phyloP scores from a whole-genome alignment of 1,284 basidiomycete species.

The Microbotryum saponariae region DNA sequence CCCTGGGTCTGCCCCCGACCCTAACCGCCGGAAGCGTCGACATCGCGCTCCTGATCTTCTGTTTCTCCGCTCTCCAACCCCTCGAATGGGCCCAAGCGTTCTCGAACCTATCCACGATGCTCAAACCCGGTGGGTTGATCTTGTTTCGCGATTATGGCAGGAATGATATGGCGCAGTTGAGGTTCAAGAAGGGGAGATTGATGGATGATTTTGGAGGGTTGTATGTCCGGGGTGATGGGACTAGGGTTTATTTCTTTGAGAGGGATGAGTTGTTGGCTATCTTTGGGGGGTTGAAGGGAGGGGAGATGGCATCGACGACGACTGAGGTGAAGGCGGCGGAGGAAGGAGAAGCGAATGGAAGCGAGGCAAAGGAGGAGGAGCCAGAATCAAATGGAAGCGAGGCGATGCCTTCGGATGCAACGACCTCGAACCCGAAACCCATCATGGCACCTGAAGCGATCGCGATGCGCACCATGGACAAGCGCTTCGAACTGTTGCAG shows the following conservation, averaged over 20 bases:
- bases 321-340: too few relatives aligned
- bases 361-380: too few relatives aligned
- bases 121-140: conserved; percentile 80
- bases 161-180: conserved; percentile 84
- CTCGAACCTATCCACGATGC: conserved; percentile 70
- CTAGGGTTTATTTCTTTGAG: conserved; percentile 91
- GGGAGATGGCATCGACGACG: conserved; percentile 1
- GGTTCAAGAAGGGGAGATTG: conserved; percentile 74
- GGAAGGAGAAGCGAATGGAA: neutral
- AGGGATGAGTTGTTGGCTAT: conserved; percentile 60
- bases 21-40: conserved; percentile 61
- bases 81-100: conserved; percentile 82
- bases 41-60: conserved; percentile 87
- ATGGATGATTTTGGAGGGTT: conserved; percentile 68
- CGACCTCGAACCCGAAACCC: too few relatives aligned
- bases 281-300: conserved; percentile 51
- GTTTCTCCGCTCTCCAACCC: conserved; percentile 88
- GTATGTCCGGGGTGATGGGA: conserved; percentile 92
- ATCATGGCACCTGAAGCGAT: conserved; percentile 2
- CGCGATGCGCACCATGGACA: neutral
- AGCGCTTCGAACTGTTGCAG: conserved; percentile 57
- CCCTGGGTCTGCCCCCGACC: conserved; percentile 54
- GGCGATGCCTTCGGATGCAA: neutral
- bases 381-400: neutral
- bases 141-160: conserved; percentile 91